These are phyloP conservation scores for Lathyrus oleraceus DNA, from an alignment of 306 rosid species.

Conservation along the genomic window DNA sequence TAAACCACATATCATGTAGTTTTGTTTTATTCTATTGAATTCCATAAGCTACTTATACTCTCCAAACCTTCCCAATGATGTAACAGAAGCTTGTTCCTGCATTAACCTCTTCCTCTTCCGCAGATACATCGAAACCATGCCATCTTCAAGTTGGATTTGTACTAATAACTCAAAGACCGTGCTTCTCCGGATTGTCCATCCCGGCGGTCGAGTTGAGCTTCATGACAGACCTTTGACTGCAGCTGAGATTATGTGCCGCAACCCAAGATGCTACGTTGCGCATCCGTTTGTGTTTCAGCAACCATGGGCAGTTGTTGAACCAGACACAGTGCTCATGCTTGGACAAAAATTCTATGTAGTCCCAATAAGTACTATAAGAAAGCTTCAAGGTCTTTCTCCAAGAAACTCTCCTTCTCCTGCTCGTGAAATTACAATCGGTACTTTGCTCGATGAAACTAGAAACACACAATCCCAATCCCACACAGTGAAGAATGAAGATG, in stretches of 20 bases:
- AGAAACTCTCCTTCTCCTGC: constrained; percentile 50
- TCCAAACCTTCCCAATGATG: constrained; percentile 22
- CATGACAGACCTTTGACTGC: constrained; percentile 62
- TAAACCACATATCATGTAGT: neutral
- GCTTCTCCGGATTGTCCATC: constrained; percentile 59
- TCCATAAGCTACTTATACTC: constrained; percentile 36
- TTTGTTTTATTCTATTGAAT: constrained; percentile 19
- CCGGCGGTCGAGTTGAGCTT: constrained; percentile 63
- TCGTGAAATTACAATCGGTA: constrained; percentile 15
- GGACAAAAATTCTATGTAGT: constrained; percentile 70
- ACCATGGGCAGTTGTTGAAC: constrained; percentile 73
- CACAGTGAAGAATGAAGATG: constrained; percentile 39
- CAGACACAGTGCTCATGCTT: constrained; percentile 58
- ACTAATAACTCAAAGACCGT: constrained; percentile 42
- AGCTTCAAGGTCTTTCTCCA: constrained; percentile 54
- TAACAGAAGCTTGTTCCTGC: constrained; percentile 17
- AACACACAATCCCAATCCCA: constrained; percentile 27
- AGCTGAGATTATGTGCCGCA: constrained; percentile 53
- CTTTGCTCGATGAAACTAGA: constrained; percentile 32
- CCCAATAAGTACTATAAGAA: constrained; percentile 54
- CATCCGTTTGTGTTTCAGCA: constrained; percentile 61
- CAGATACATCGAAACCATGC: constrained; percentile 37
- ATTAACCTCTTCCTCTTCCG: constrained; percentile 11
- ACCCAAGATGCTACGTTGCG: constrained; percentile 55
- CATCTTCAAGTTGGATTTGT: constrained; percentile 52